Evolutionary conservation across 2,329 filamentous ascomycete genomes (phyloP), one percentile per base, ranked within the genome.

Genomic region (Fusarium sp.): DNA sequence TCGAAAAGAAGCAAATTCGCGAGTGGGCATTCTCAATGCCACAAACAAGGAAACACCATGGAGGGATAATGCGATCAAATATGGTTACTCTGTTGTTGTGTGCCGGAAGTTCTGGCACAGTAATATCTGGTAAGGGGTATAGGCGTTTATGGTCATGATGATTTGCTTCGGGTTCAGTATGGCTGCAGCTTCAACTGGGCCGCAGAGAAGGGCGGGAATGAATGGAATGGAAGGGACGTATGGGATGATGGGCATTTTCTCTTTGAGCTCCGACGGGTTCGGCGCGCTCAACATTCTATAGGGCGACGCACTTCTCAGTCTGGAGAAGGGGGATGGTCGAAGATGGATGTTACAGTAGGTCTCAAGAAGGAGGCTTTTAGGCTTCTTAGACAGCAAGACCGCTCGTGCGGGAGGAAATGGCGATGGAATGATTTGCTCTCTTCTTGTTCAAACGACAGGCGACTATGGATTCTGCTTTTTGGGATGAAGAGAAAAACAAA

Each of bases 321-420:
- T 50, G 20, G 45, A 23, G 66, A 52, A 25, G 39, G 37, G 45
- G 54, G n/a, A 32, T 52, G 48, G 27, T 32, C 16, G 37, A 67
- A 41, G 69, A 48, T 56, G 69, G 45, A 60, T 41, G 63, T 60
- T 57, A 57, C 54, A 48, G 43, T 43, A 61, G 27, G 64, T 73
- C 70, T 66, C 32, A 67, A 39, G 39, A 52, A 74, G 18, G 69
- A 74, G 72, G 70, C 74, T 78, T 64, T 27, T 69, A 77, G 77
- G 77, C 41, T 74, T 76, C 74, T 70, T 79, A 78, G 77, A 78
- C 69, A 70, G 70, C 72, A 67, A 71, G 72, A 77, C 76, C 77
- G 77, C 76, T 78, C 77, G 62, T 77, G 77, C 77, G 77, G 77
- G 77, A 73, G 70, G 74, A 70, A 64, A 66, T 37, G 72, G 45